These are phyloP conservation scores for Blepharisma stoltei DNA, from an alignment of 73 alveolate species.

Conservation along the genomic window DNA sequence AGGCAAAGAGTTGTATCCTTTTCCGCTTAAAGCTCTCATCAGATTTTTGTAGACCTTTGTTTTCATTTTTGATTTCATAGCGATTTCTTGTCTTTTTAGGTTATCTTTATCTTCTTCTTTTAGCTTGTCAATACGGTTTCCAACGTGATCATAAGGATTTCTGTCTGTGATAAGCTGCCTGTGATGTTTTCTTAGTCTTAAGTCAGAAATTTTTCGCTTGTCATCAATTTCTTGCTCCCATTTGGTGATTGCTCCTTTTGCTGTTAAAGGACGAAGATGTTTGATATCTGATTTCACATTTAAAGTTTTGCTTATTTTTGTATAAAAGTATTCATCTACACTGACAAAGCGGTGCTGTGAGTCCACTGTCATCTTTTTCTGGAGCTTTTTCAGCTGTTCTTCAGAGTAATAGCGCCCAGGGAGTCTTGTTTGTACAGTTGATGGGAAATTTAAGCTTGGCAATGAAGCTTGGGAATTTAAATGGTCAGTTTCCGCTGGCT, in stretches of 20 bases:
- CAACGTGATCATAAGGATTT: background rate
- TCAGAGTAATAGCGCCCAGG: slow-evolving; percentile 20
- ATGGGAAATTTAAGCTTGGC: no score
- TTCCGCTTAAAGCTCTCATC: slow-evolving; percentile 5
- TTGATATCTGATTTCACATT: slow-evolving; percentile 12
- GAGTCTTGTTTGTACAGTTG: background rate
- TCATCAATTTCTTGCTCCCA: slow-evolving; percentile 25
- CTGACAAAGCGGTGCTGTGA: background rate
- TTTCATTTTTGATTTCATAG: slow-evolving; percentile 23
- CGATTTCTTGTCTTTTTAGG: slow-evolving; percentile 5
- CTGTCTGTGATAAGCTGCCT: background rate
- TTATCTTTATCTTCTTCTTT: slow-evolving; percentile 10
- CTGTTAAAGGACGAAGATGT: background rate
- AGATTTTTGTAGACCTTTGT: slow-evolving; percentile 13
- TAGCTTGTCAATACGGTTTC: background rate
- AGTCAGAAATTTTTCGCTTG: background rate
- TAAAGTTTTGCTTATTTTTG: slow-evolving; percentile 1
- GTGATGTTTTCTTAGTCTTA: background rate
- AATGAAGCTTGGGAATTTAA: no score
- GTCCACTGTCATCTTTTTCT: background rate
- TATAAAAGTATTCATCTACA: slow-evolving; percentile 11
- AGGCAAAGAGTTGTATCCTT: background rate
- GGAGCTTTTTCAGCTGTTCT: background rate
- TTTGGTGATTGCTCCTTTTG: slow-evolving; percentile 1
- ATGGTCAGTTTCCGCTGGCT: no score